Conservation (phyloP, 176 grass and related monocot genomes). For the Oryza officinalis region DNA sequence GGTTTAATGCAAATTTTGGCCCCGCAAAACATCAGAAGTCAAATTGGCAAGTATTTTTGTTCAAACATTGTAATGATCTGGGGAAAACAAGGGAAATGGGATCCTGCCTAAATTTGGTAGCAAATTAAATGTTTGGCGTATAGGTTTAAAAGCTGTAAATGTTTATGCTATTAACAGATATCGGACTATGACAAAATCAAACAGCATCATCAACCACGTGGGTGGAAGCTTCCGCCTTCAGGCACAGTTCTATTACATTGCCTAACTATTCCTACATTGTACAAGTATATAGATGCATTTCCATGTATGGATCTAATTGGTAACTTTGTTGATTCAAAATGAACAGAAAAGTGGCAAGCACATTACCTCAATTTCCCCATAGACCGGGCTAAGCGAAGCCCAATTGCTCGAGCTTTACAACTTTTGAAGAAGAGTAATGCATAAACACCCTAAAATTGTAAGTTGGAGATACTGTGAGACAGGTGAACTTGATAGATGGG, state of each 20-base stretch:
- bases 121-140: not conserved
- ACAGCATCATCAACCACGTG: conserved; percentile 5
- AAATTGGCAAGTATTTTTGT: not conserved
- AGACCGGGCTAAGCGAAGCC: conserved; percentile 81
- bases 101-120: not conserved
- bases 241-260: conserved; percentile 4
- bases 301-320: not conserved
- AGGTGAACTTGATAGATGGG: not conserved
- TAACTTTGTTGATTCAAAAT: conserved; percentile 22
- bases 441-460: conserved; percentile 76
- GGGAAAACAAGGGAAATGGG: not conserved
- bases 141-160: not conserved
- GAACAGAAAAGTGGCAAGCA: not conserved
- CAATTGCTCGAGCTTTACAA: conserved; percentile 80
- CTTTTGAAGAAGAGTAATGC: conserved; percentile 86
- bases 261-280: not conserved
- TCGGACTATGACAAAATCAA: not conserved
- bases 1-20: not conserved
- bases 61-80: not conserved
- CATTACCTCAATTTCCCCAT: conserved; percentile 92
- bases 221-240: not conserved
- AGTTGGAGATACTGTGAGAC: conserved; percentile 32
- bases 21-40: not conserved
- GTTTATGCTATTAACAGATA: conserved; percentile 7
- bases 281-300: not conserved